These are phyloP conservation scores for Monilinia vaccinii-corymbosi DNA, from an alignment of 2,329 filamentous ascomycete genomes.

Conservation along the genomic window DNA sequence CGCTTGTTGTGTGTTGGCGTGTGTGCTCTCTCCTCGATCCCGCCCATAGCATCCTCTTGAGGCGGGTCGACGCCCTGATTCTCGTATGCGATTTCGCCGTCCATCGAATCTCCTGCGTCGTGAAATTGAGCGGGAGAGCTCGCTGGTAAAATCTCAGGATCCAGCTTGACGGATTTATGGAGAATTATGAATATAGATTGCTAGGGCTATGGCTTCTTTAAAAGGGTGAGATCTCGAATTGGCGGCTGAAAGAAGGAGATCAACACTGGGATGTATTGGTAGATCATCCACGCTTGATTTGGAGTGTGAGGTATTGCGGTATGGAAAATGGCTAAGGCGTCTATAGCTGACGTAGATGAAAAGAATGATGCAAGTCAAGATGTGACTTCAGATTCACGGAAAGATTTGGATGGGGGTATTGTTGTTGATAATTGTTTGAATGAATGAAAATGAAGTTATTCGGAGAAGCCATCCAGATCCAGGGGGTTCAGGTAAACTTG, in stretches of 20 bases:
- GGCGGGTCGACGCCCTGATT: conserved; percentile 19
- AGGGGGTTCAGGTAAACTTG: conserved; percentile 1
- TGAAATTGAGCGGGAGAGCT: conserved; percentile 45
- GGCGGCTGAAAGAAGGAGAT: conserved; percentile 9
- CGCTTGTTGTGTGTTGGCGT: conserved; percentile 25
- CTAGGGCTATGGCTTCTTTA: conserved; percentile 5
- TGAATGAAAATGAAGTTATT: conserved; percentile 9
- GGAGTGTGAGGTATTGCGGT: conserved; percentile 1
- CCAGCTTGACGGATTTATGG: conserved; percentile 35
- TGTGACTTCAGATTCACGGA: background rate
- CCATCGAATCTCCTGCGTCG: conserved; percentile 40
- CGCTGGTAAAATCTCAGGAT: conserved; percentile 41
- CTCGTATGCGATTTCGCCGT: conserved; percentile 40
- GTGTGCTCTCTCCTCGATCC: conserved; percentile 26
- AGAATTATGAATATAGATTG: background rate
- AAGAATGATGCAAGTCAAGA: background rate
- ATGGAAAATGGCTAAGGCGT: background rate
- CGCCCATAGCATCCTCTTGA: conserved; percentile 25
- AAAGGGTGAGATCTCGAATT: conserved; percentile 11
- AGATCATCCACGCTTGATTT: conserved; percentile 8
- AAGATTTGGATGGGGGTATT: background rate
- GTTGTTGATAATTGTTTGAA: background rate
- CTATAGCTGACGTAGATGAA: background rate
- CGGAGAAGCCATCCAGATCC: conserved; percentile 8
- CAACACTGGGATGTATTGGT: conserved; percentile 10